These are phyloP conservation scores for Sextonia rubra DNA, from an alignment of 164 flowering plant species.

Conservation along the genomic window DNA sequence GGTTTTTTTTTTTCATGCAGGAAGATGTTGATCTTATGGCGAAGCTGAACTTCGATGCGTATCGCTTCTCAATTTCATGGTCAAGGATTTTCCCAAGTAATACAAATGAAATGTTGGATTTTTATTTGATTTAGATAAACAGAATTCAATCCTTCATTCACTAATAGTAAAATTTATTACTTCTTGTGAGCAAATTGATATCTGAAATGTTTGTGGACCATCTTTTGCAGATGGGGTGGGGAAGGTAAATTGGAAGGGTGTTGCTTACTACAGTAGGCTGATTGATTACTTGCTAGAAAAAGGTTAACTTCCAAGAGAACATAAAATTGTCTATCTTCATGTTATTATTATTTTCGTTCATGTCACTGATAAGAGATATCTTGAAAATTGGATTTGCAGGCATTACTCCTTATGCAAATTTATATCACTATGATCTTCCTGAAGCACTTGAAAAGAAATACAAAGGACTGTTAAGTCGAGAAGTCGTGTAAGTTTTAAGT, in stretches of 20 bases:
- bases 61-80: constrained; percentile 45
- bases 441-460: constrained; percentile 52
- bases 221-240: constrained; percentile 9
- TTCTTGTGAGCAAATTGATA: neutral
- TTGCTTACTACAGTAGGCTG: constrained; percentile 14
- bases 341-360: neutral
- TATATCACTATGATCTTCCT: constrained; percentile 75
- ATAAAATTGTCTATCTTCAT: neutral
- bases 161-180: too few relatives aligned
- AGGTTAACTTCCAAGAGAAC: constrained; percentile 16
- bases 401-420: constrained; percentile 72
- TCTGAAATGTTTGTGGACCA: neutral
- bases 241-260: constrained; percentile 11
- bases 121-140: neutral
- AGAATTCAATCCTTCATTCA: too few relatives aligned
- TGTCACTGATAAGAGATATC: neutral
- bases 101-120: neutral
- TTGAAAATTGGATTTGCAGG: constrained; percentile 27
- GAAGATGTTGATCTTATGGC: constrained; percentile 33
- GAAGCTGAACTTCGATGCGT: constrained; percentile 33
- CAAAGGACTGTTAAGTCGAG: constrained; percentile 34
- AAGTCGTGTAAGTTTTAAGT: constrained; percentile 53
- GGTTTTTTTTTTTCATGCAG: constrained; percentile 17
- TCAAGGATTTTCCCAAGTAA: constrained; percentile 39
- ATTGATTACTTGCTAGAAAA: constrained; percentile 31